Base-by-base conservation (phyloP, 2,329 filamentous ascomycete species). In the Diaporthe helianthi region DNA sequence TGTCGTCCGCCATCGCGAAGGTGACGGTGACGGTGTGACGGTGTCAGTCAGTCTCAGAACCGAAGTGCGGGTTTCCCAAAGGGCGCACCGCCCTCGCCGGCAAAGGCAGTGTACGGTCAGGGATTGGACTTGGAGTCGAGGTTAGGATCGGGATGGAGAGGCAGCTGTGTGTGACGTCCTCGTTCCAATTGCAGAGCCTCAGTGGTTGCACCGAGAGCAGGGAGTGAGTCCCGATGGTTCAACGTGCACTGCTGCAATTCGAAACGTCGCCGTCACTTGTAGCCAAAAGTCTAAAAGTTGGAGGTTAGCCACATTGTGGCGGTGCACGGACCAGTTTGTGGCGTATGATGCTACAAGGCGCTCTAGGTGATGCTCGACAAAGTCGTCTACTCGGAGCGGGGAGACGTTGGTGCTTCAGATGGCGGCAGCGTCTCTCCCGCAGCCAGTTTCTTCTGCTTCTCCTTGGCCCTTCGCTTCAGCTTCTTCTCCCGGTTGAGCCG, bases 401-500 rank as follows among this genome's bases (percentile, higher is more conserved):
- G 19, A 36, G 58, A 63, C 0, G n/a, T 22, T 2, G 44, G 33
- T 46, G 52, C 64, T 29, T 49, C 53, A 17, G 52, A 41, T 8
- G 52, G 53, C 12, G 67, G 54, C 63, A 64, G 49, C 22, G 36
- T 46, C 19, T 55, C 67, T 17, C 65, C 61, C 26, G 29, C 69
- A 1, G 72, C 76, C 75, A 78, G 73, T 73, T 87, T 89, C 78
- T 82, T 81, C 74, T 85, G 85, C 76, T 83, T 87, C 72, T 84
- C 86, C 78, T 90, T 90, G 52, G 84, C 82, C 74, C 84, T 83
- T 74, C 83, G 82, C 77, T 87, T 86, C 71, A 89, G 73, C 80
- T 90, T 89, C 80, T 87, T 89, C 73, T 85, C 77, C 69, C 86
- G 79, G 73, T 90, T 90, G 72, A 88, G 75, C 72, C 87, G 82